These are phyloP conservation scores for Phytophthora europaea DNA, from an alignment of 352 stramenopile genomes.

Conservation along the genomic window DNA sequence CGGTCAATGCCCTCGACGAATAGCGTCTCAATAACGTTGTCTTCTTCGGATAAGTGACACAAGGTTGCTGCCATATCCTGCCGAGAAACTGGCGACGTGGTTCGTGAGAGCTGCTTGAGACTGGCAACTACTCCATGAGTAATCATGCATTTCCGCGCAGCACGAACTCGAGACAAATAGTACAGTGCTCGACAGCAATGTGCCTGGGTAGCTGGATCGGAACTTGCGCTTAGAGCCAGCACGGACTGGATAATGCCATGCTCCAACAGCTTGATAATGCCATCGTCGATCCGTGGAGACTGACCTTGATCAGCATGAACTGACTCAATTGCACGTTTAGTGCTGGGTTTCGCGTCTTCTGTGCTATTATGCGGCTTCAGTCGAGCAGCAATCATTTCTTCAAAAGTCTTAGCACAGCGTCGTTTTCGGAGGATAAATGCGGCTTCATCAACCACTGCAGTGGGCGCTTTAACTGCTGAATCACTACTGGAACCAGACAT, in stretches of 20 bases:
- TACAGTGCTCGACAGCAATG: slow-evolving; percentile 82
- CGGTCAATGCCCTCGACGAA: slow-evolving; percentile 82
- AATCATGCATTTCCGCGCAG: slow-evolving; percentile 68
- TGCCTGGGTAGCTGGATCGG: slow-evolving; percentile 57
- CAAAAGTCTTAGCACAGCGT: slow-evolving; percentile 79
- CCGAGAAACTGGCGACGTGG: slow-evolving; percentile 31
- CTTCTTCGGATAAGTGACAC: slow-evolving; percentile 76
- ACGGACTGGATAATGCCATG: slow-evolving; percentile 80
- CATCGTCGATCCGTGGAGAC: slow-evolving; percentile 16
- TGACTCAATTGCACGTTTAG: slow-evolving; percentile 5
- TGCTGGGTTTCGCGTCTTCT: not conserved
- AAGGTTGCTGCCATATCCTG: slow-evolving; percentile 77
- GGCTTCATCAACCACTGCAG: slow-evolving; percentile 28
- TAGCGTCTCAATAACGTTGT: slow-evolving; percentile 59
- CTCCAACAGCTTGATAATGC: slow-evolving; percentile 56
- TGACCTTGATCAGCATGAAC: not conserved
- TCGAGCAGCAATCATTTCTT: slow-evolving; percentile 74
- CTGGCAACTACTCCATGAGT: slow-evolving; percentile 53
- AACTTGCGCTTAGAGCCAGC: slow-evolving; percentile 51
- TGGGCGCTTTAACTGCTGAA: slow-evolving; percentile 8
- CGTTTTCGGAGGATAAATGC: slow-evolving; percentile 65
- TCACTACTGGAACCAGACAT: slow-evolving; percentile 22
- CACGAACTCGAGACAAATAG: slow-evolving; percentile 54
- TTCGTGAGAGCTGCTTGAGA: slow-evolving; percentile 62
- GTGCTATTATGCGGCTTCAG: slow-evolving; percentile 24